Conservation (phyloP, 2,329 filamentous ascomycete genomes). For the Didymosphaeria variabile region DNA sequence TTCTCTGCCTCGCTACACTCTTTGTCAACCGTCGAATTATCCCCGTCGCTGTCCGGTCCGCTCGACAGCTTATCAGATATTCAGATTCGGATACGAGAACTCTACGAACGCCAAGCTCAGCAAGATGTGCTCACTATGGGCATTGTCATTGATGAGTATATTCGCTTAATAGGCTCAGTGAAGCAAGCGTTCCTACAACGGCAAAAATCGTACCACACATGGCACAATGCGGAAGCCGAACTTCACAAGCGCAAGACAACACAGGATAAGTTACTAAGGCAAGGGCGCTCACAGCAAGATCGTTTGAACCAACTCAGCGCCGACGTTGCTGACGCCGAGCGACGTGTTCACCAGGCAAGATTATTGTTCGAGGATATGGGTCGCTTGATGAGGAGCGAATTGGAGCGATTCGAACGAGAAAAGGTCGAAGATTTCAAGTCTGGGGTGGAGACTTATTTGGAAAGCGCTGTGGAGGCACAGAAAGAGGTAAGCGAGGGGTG, state of each 20-base stretch:
- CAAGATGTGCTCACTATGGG: slow-evolving; percentile 96
- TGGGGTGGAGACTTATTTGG: slow-evolving; percentile 95
- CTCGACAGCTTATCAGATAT: slow-evolving; percentile 92
- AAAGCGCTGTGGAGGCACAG: slow-evolving; percentile 96
- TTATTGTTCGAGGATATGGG: slow-evolving; percentile 98
- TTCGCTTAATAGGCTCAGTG: slow-evolving; percentile 91
- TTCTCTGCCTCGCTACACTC: slow-evolving; percentile 94
- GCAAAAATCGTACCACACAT: slow-evolving; percentile 94
- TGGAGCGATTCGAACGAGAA: slow-evolving; percentile 94
- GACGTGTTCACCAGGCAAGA: slow-evolving; percentile 88
- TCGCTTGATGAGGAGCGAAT: slow-evolving; percentile 84
- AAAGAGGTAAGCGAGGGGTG: slow-evolving; percentile 77
- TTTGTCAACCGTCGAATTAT: slow-evolving; percentile 90
- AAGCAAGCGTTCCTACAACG: slow-evolving; percentile 92
- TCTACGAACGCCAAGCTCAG: slow-evolving; percentile 96
- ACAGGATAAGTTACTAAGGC: slow-evolving; percentile 93
- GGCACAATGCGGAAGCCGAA: slow-evolving; percentile 91
- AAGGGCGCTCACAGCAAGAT: slow-evolving; percentile 96
- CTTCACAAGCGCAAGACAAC: slow-evolving; percentile 86
- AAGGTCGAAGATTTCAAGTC: slow-evolving; percentile 99
- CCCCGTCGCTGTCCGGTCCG: slow-evolving; percentile 84
- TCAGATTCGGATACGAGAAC: slow-evolving; percentile 90
- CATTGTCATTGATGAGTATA: slow-evolving; percentile 98
- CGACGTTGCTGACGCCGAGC: slow-evolving; percentile 93
- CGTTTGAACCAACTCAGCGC: slow-evolving; percentile 90